Base-by-base conservation (phyloP, 1,284 basidiomycete species). In the Vanrija humicola region DNA sequence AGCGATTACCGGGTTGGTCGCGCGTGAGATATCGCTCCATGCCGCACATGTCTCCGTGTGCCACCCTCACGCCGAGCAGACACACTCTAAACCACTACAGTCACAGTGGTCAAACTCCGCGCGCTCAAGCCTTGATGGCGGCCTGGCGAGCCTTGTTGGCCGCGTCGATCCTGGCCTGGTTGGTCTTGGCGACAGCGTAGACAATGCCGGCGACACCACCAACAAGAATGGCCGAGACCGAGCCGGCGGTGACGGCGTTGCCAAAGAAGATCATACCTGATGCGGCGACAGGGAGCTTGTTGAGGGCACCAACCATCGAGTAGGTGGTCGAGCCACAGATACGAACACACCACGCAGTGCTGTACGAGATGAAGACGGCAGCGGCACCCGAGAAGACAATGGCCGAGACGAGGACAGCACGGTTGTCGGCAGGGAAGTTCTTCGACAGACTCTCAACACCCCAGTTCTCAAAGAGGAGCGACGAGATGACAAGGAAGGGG, bases 221-320 rank as follows among this genome's bases (percentile, higher is more conserved):
- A 40, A 91, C 83, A 1, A 80, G 78, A 52, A 99, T 87, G 29
- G 94, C 93, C 12, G 87, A 86, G 45, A 97, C 88, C 25, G 89
- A 94, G 39, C 92, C 90, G 59, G 87, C 75, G 6, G 90, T 95
- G 38, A 90, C 87, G 15, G 84, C 77, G 76, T 99, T 94, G 42
- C 90, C 90, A 73, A 96, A 95, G 80, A 96, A 95, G 58, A 97
- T 75, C 88, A 98, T 91, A 14, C 93, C 93, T 25, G 90, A 93
- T 18, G 91, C 92, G 8, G 96, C 96, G 38, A 99, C 90, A 18
- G 96, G 96, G 15, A 98, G 83, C 79, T 99, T 99, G 81, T 99
- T 99, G 65, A 99, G 78, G 0, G 96, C 96, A 8, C 96, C 96
- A 50, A 98, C 94, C 96, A 99, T 98, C 86, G 89, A 93, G 78